These are phyloP conservation scores for Tetracentron sinense DNA, from an alignment of 164 flowering plant species.

Conservation along the genomic window DNA sequence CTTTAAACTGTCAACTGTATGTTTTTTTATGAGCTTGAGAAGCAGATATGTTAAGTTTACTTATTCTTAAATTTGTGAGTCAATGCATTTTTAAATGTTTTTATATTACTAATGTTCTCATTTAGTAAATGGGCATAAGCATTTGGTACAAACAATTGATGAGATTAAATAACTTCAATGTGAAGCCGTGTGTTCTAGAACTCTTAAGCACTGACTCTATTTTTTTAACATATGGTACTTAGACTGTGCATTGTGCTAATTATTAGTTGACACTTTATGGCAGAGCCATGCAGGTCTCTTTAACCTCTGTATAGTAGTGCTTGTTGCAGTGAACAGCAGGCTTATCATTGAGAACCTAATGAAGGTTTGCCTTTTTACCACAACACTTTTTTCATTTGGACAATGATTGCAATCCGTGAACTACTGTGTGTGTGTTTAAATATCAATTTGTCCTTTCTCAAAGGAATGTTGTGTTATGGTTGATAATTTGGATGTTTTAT, in stretches of 20 bases:
- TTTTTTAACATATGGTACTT: background rate
- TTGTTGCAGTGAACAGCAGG: conserved; percentile 91
- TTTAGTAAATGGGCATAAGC: background rate
- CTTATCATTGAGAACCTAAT: conserved; percentile 92
- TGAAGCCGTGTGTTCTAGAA: background rate
- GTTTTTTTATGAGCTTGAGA: too few relatives aligned
- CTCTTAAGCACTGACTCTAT: background rate
- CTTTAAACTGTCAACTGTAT: too few relatives aligned
- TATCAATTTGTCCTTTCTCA: background rate
- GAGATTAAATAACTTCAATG: too few relatives aligned
- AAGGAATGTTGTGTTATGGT: background rate
- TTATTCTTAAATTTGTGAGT: too few relatives aligned
- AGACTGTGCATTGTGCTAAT: background rate
- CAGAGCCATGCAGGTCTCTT: conserved; percentile 99
- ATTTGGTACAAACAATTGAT: background rate
- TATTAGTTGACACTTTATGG: conserved; percentile 14
- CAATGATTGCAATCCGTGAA: background rate
- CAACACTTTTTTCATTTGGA: background rate
- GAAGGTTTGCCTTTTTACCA: conserved; percentile 60
- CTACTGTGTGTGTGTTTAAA: background rate
- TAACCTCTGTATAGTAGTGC: conserved; percentile 91
- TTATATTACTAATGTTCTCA: background rate
- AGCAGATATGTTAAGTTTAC: too few relatives aligned
- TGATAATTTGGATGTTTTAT: conserved; percentile 7
- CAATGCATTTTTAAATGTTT: too few relatives aligned